phyloP scores from a whole-genome alignment of 164 flowering plant species.

The Magnolia changhungtana region DNA sequence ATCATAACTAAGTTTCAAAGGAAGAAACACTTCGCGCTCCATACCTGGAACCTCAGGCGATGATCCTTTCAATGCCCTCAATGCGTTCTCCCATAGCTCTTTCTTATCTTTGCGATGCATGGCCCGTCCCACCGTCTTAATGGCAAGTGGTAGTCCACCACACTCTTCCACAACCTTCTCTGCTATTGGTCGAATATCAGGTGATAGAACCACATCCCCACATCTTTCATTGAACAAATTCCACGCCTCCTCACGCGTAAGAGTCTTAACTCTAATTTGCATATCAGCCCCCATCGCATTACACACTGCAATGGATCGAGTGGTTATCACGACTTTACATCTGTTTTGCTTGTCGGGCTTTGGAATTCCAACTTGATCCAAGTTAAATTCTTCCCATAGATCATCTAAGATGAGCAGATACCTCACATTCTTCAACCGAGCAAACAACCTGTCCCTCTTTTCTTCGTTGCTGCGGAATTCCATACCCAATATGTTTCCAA shows the following conservation, averaged over 20 bases:
- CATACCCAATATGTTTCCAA: not conserved
- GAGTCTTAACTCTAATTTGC: not conserved
- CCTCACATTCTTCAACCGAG: not conserved
- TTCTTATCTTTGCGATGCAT: not conserved
- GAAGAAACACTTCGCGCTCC: slow-evolving; percentile 1
- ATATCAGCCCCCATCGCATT: not conserved
- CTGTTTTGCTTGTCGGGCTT: not conserved
- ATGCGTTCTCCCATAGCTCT: slow-evolving; percentile 9
- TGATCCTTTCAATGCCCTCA: not conserved
- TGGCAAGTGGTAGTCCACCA: slow-evolving; percentile 11
- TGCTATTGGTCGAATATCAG: not conserved
- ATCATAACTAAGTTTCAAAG: slow-evolving; percentile 13
- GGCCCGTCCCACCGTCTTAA: slow-evolving; percentile 1
- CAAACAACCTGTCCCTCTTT: not conserved
- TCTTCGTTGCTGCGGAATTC: not conserved
- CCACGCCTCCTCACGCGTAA: slow-evolving; percentile 1
- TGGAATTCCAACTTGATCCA: slow-evolving; percentile 2
- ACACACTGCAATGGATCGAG: not conserved
- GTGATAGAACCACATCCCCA: not conserved
- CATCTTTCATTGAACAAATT: not conserved
- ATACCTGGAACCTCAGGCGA: slow-evolving; percentile 6
- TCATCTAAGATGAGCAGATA: not conserved
- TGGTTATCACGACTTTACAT: not conserved
- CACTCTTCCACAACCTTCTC: not conserved
- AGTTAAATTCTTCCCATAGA: not conserved